Base-by-base conservation (phyloP, 2,329 filamentous ascomycete genomes). In the Sclerotinia spermophila region DNA sequence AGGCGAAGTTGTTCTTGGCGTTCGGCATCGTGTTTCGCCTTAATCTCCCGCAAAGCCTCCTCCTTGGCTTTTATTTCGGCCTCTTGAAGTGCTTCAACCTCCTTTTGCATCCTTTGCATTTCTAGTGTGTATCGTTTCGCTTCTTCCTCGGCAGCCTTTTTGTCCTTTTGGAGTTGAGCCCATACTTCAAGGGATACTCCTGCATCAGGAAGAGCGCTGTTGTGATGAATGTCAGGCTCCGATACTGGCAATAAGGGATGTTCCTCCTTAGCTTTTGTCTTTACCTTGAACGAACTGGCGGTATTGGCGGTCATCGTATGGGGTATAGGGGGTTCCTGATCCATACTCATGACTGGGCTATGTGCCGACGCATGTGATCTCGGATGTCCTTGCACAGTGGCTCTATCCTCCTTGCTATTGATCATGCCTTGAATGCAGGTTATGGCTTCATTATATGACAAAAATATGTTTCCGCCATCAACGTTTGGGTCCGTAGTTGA, bases 171-270 rank as follows among this genome's bases (percentile, higher is more conserved):
- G 0, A 92, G 84, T 74, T 90, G 86, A 2, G 83, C 79, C 90
- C 89, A 92, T 1, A 87, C 80, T 8, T 79, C 85, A 62, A 91
- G 87, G 6, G 82, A 84, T 0, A 92, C 88, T 0, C 86, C 86
- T 0, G 82, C 77, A 71, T 92, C 90, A 19, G 89, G 83, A n/a
- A n/a, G n/a, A n/a, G n/a, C n/a, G n/a, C n/a, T n/a, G n/a, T n/a
- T n/a, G n/a, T n/a, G n/a, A 69, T 8, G 10, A 44, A 70, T 6
- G 74, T 71, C 2, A 71, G 59, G 27, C 17, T 66, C 53, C 44
- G n/a, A n/a, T n/a, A n/a, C n/a, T n/a, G n/a, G n/a, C n/a, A n/a
- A n/a, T n/a, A n/a, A n/a, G n/a, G n/a, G n/a, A n/a, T n/a, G n/a
- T n/a, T n/a, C n/a, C n/a, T n/a, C n/a, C n/a, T n/a, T n/a, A n/a